phyloP scores from a whole-genome alignment of 768 basidiomycete genomes.

The Xanthoconium stramineum region DNA sequence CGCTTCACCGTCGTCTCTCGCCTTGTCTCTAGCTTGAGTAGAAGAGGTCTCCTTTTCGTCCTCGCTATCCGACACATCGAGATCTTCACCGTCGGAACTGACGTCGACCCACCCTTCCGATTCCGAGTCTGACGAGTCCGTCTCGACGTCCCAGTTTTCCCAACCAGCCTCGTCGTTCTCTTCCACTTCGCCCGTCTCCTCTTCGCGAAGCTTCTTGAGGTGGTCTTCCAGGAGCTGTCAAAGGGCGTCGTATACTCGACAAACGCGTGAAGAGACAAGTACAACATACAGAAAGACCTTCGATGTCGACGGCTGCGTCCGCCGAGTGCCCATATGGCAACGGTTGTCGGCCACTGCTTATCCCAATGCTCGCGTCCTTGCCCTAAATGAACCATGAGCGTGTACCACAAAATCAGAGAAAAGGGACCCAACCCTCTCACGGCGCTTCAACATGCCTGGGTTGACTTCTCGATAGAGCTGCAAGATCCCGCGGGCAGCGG shows the following conservation, averaged over 20 bases:
- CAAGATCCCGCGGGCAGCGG: slow-evolving; percentile 83
- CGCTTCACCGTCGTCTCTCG: background rate
- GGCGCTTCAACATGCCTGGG: slow-evolving; percentile 83
- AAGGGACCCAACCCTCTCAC: slow-evolving; percentile 65
- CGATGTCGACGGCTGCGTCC: slow-evolving; percentile 78
- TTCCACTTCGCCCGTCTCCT: slow-evolving; percentile 51
- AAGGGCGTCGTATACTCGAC: background rate
- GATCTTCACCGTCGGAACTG: slow-evolving; percentile 57
- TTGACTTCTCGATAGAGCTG: slow-evolving; percentile 96
- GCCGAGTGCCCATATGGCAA: slow-evolving; percentile 80
- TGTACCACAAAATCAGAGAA: background rate
- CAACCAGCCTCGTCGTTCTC: slow-evolving; percentile 71
- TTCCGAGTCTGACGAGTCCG: slow-evolving; percentile 57
- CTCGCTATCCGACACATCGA: slow-evolving; percentile 86
- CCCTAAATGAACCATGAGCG: slow-evolving; percentile 47
- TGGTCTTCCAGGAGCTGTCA: slow-evolving; percentile 85
- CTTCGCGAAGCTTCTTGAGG: slow-evolving; percentile 65
- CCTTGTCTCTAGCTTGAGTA: slow-evolving; percentile 5
- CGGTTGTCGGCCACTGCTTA: slow-evolving; percentile 59
- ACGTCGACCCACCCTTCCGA: slow-evolving; percentile 82
- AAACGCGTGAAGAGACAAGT: background rate
- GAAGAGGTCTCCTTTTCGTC: slow-evolving; percentile 47
- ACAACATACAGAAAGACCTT: slow-evolving; percentile 74
- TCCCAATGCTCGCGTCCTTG: slow-evolving; percentile 83
- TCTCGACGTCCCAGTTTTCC: slow-evolving; percentile 88